Percentiles rank a stretch among this genome's conserved stretches.
These are phyloP conservation scores for Amyloporia xantha DNA, from an alignment of 768 basidiomycete species.

Conservation along the genomic window DNA sequence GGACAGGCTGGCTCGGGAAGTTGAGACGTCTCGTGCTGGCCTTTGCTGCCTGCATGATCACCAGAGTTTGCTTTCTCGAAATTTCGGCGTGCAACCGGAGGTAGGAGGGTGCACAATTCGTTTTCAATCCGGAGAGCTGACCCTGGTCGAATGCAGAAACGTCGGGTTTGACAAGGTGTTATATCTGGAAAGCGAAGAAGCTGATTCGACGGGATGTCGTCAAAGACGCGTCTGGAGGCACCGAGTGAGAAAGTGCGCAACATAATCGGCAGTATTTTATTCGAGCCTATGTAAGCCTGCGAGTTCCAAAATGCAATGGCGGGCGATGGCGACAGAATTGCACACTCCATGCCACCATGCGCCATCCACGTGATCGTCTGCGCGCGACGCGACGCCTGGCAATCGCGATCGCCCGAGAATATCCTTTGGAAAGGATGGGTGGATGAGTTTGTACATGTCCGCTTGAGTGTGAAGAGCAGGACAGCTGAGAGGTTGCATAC, in stretches of 20 bases:
- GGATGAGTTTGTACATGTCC: neutral
- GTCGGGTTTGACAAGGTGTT: neutral
- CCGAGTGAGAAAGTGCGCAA: neutral
- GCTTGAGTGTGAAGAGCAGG: no score
- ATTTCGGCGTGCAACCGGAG: neutral
- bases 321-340: constrained; percentile 18
- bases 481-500: no score
- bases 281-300: neutral
- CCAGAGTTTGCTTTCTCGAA: no score
- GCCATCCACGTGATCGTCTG: neutral
- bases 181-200: neutral
- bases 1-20: neutral
- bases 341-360: constrained; percentile 9
- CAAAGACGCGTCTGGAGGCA: neutral
- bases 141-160: no score
- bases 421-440: no score
- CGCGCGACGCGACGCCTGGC: neutral
- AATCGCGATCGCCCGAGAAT: no score
- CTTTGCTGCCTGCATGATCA: neutral
- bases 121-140: neutral
- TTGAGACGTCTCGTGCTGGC: neutral
- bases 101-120: neutral
- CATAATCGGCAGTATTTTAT: neutral
- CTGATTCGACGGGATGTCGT: neutral
- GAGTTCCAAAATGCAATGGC: neutral